These are phyloP conservation scores for Tulasnella sp. DNA, from an alignment of 768 basidiomycete species.

Conservation along the genomic window DNA sequence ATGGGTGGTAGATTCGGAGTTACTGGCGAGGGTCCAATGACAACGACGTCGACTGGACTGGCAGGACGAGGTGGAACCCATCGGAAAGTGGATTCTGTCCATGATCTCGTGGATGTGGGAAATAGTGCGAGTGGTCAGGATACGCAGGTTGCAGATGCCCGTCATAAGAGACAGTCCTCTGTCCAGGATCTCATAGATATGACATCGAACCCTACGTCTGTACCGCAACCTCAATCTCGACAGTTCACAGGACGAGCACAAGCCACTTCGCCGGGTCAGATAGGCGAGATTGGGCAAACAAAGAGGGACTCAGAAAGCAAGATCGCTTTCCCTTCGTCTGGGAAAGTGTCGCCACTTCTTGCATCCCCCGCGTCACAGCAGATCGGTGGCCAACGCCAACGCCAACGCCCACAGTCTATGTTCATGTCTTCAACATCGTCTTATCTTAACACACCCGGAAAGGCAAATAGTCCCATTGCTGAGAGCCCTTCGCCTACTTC, in stretches of 20 bases:
- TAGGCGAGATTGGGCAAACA: background rate
- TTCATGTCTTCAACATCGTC: slow-evolving; percentile 44
- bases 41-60: background rate
- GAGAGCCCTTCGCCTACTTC: background rate
- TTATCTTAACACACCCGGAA: background rate
- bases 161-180: slow-evolving; percentile 52
- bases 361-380: background rate
- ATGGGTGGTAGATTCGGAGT: background rate
- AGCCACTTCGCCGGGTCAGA: background rate
- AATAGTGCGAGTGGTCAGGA: slow-evolving; percentile 21
- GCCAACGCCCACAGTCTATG: slow-evolving; percentile 74
- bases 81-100: slow-evolving; percentile 5
- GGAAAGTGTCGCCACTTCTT: background rate
- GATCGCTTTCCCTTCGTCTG: background rate
- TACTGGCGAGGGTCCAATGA: background rate
- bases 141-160: slow-evolving; percentile 31
- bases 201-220: background rate
- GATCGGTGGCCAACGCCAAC: slow-evolving; percentile 21
- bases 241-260: background rate
- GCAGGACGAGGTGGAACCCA: background rate
- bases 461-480: background rate
- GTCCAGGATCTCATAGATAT: slow-evolving; percentile 75
- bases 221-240: background rate
- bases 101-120: slow-evolving; percentile 10
- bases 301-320: background rate